Base-by-base conservation (phyloP, 73 alveolate species). In the Loxodes magnus region DNA sequence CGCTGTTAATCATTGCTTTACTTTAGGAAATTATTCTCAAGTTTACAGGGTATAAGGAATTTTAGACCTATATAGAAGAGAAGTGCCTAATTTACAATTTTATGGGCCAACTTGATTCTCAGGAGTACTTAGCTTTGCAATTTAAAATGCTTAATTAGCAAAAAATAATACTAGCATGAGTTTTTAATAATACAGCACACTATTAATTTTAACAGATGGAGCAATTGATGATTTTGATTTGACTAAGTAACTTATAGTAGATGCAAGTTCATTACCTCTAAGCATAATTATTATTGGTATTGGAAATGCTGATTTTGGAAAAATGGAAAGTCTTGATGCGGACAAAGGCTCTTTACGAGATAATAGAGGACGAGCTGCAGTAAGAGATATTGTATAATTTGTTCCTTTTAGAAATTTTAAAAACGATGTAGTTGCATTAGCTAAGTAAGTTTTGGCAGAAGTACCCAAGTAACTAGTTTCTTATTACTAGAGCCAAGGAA, bases 91-190 rank as follows among this genome's bases (percentile, higher is more conserved):
- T 0, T 69, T 87, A 0, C 21, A 48, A 1, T 64, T 89, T 26
- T 79, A 81, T 67, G 99, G 99, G 0, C 99, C 99, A 3, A 93
- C 99, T 0, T 48, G 67, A 52, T 93, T 93, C 59, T 61, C 74
- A 0, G 77, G 57, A 66, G 28, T 64, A 10, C 53, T 85, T 7
- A 60, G 56, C 9, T 42, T 64, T 28, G 70, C 78, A 26, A 67
- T 51, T 27, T 71, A 80, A 26, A 64, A 55, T 63, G 87, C 37
- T 31, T 2, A 56, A 62, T 28, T 35, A 14, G 80, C 74, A 43
- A 55, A 68, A 33, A 61, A 19, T 63, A 79, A 76, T 41, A 66
- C 27, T 27, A 30, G 23, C 64, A 61, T 54, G 35, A 71, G 37
- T 82, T 78, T 58, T 71, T 53, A 42, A 77, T 89, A 36, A n/a